Conservation (phyloP, 2,329 filamentous ascomycete genomes). For the Chrysoporthe puriensis region DNA sequence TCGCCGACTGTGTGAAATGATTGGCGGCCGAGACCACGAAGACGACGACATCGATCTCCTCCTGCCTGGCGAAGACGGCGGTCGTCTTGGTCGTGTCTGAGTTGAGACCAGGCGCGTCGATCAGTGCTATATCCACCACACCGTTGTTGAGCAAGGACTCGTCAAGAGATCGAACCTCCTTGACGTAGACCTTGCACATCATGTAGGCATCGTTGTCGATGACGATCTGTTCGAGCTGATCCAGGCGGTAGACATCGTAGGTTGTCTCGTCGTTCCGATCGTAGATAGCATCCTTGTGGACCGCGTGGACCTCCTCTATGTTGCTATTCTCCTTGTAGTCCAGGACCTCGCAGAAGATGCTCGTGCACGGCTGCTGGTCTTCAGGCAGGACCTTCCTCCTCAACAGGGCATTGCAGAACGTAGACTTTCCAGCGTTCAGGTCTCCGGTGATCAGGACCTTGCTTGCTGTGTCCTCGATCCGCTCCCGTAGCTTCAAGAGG, state of each 20-base stretch:
- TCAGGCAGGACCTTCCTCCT: slow-evolving; percentile 91
- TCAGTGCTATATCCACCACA: slow-evolving; percentile 95
- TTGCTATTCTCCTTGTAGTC: slow-evolving; percentile 90
- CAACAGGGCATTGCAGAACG: slow-evolving; percentile 96
- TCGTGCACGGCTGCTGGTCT: slow-evolving; percentile 97
- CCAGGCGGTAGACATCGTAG: slow-evolving; percentile 82
- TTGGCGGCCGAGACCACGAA: slow-evolving; percentile 98
- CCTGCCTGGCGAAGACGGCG: slow-evolving; percentile 93
- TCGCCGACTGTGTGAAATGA: slow-evolving; percentile 96
- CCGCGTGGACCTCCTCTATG: slow-evolving; percentile 92
- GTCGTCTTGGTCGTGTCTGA: slow-evolving; percentile 97
- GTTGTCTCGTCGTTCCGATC: slow-evolving; percentile 91
- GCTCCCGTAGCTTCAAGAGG: slow-evolving; percentile 80
- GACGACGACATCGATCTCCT: slow-evolving; percentile 98
- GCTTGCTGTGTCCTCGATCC: slow-evolving; percentile 96
- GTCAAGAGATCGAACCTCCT: slow-evolving; percentile 84
- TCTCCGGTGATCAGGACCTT: slow-evolving; percentile 97
- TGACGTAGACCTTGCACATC: slow-evolving; percentile 96
- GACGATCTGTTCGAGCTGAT: slow-evolving; percentile 85
- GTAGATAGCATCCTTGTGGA: slow-evolving; percentile 80
- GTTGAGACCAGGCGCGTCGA: slow-evolving; percentile 94
- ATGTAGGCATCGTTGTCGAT: slow-evolving; percentile 85
- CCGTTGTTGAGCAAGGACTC: slow-evolving; percentile 96
- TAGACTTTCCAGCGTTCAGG: slow-evolving; percentile 96
- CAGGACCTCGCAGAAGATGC: slow-evolving; percentile 96